Evolutionary conservation across 2,329 filamentous ascomycete species (phyloP), one percentile per base, ranked within the genome.

Genomic region (Botrytis squamosa): DNA sequence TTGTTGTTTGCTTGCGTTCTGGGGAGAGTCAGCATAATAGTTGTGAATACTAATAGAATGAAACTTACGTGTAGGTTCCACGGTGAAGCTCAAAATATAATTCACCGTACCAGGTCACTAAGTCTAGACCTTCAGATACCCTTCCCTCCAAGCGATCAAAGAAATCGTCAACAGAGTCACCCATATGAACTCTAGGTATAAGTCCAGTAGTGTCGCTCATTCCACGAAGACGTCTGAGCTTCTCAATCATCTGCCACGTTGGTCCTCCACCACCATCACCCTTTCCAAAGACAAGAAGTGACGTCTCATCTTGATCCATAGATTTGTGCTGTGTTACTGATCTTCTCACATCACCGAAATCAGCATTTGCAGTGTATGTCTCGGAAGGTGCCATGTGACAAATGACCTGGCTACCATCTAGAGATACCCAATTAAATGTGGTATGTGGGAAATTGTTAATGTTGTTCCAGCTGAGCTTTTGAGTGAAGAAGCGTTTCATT

Each of bases 391-490:
- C 90, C 96, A 99, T 99, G 81, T 99, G 96, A 82, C 95, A 98
- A 75, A 99, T 90, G 77, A 99, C 96, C 81, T 98, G 96, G 80
- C 93, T 97, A 74, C 96, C 95, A 82, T 99, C 96, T 22, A 98
- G 89, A 20, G 94, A 90, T 46, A 99, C 95, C 96, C 96, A 99
- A 83, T 97, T 97, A 87, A 99, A 99, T 0, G 96, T 98, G 9
- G 96, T 98, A 81, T 98, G 96, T 0, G 96, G 96, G 84, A 98
- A 99, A 81, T 93, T 97, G 85, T 98, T 98, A 87, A 98, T 98
- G 82, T 98, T 98, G 85, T 98, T 98, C 96, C 96, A 99, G 85
- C 95, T 98, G 74, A 99, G 86, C 85, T 99, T 99, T 83, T 99
- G 96, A 0, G 96, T 99, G 80, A 99, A 92, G 86, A 99, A 99